These are phyloP conservation scores for Diaporthe citri DNA, from an alignment of 2,329 filamentous ascomycete species.

Conservation along the genomic window DNA sequence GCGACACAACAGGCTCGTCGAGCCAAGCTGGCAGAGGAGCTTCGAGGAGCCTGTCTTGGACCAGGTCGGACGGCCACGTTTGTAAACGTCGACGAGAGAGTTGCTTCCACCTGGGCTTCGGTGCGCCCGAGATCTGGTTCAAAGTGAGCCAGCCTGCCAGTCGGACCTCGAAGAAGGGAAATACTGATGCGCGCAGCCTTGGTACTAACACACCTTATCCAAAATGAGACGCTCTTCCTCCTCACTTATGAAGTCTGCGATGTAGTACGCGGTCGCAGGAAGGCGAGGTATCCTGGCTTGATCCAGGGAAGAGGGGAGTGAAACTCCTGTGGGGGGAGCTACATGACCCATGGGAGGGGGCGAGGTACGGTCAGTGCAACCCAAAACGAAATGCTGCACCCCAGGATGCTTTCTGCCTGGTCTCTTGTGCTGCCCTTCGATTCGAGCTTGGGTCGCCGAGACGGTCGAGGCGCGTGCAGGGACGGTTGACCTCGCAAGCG, in stretches of 20 bases:
- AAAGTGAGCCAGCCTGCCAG: conserved; percentile 42
- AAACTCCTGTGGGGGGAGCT: conserved; percentile 38
- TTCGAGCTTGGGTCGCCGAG: background rate
- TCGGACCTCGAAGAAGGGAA: background rate
- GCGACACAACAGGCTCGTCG: conserved; percentile 74
- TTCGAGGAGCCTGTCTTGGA: conserved; percentile 81
- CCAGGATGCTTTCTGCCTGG: background rate
- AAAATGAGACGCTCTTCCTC: conserved; percentile 81
- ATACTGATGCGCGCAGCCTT: background rate
- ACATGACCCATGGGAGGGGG: conserved; percentile 33
- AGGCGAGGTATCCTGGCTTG: conserved; percentile 65
- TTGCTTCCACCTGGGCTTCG: conserved; percentile 85
- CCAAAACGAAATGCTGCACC: conserved; percentile 1
- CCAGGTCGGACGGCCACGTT: conserved; percentile 88
- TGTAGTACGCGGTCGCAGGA: conserved; percentile 81
- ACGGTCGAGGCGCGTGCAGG: background rate
- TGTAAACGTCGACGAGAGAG: conserved; percentile 92
- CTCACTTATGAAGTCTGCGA: conserved; percentile 83
- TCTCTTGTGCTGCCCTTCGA: background rate
- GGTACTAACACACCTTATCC: conserved; percentile 68
- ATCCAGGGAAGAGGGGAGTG: conserved; percentile 63
- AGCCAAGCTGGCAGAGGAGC: conserved; percentile 83
- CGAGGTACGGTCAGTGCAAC: conserved; percentile 16
- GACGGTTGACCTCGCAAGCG: background rate
- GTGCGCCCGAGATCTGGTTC: conserved; percentile 70